Evolutionary conservation across 257 asterid species (phyloP).

Genomic region (Osmanthus fragrans): DNA sequence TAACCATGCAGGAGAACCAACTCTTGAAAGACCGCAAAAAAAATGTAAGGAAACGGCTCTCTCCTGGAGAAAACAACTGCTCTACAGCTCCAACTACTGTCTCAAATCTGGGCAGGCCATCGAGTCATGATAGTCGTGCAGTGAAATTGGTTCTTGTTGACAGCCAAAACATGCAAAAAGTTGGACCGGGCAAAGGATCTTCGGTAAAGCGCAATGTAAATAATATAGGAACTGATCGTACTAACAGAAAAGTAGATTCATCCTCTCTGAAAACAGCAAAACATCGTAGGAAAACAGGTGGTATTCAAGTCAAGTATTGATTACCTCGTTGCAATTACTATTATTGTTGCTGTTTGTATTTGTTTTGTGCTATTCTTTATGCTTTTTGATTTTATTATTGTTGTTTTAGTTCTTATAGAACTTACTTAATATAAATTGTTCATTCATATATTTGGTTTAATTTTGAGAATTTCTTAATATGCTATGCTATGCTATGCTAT

Average conservation of each 20-base stretch:
- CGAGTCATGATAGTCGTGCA: slow-evolving; percentile 58
- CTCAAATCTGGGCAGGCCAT: slow-evolving; percentile 54
- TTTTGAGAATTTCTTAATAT: not conserved
- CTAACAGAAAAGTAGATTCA: slow-evolving; percentile 61
- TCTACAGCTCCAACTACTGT: slow-evolving; percentile 40
- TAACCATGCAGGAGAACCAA: slow-evolving; percentile 79
- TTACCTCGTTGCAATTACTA: slow-evolving; percentile 12
- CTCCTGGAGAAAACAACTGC: slow-evolving; percentile 65
- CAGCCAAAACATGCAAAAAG: slow-evolving; percentile 69
- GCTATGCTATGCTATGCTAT: not conserved
- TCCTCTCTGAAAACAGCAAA: slow-evolving; percentile 54
- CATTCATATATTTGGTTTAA: not conserved
- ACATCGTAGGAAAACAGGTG: slow-evolving; percentile 74
- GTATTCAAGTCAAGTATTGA: slow-evolving; percentile 11
- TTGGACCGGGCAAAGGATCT: slow-evolving; percentile 75
- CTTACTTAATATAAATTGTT: not conserved
- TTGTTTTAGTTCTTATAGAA: not conserved
- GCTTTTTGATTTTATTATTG: not conserved
- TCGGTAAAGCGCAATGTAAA: slow-evolving; percentile 59
- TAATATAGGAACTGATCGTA: slow-evolving; percentile 51
- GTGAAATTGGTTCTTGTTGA: slow-evolving; percentile 77
- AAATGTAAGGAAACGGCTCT: slow-evolving; percentile 61
- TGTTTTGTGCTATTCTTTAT: slow-evolving; percentile 4
- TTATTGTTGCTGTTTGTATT: slow-evolving; percentile 1
- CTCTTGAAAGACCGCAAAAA: slow-evolving; percentile 91